Conservation (phyloP, 768 basidiomycete species). For the Termitomyces sp. region DNA sequence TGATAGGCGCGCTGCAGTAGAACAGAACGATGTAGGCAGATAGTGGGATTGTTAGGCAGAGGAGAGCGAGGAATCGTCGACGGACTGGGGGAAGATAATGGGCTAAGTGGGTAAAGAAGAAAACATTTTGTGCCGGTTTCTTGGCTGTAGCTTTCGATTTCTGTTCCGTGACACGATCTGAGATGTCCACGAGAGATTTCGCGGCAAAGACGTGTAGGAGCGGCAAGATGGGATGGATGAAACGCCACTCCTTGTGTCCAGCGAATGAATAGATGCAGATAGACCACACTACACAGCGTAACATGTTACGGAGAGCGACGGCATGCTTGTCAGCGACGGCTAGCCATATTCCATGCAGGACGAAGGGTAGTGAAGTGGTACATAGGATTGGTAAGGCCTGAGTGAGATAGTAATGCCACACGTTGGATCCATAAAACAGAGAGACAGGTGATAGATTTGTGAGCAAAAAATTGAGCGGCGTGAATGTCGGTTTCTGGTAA, state of each 20-base stretch:
- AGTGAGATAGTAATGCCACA: constrained; percentile 85
- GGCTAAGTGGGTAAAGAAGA: background rate
- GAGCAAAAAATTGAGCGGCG: constrained; percentile 75
- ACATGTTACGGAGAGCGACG: constrained; percentile 34
- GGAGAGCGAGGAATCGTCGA: constrained; percentile 27
- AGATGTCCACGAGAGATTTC: constrained; percentile 56
- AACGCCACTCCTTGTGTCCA: constrained; percentile 97
- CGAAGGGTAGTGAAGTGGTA: constrained; percentile 68
- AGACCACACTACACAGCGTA: constrained; percentile 54
- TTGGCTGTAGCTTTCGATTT: constrained; percentile 1
- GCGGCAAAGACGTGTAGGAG: constrained; percentile 76
- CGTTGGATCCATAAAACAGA: constrained; percentile 83
- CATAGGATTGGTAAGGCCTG: constrained; percentile 85
- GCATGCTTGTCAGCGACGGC: constrained; percentile 21
- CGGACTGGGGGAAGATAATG: constrained; percentile 26
- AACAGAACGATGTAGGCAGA: constrained; percentile 66
- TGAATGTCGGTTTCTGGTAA: constrained; percentile 62
- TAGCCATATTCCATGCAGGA: constrained; percentile 51
- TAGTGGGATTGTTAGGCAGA: constrained; percentile 53
- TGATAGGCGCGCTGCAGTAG: constrained; percentile 78
- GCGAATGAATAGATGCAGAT: constrained; percentile 67
- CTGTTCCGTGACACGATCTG: constrained; percentile 8
- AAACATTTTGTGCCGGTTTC: background rate
- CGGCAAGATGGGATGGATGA: constrained; percentile 88
- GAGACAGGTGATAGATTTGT: constrained; percentile 85